These are phyloP conservation scores for Pichia sp. DNA, from an alignment of 1,139 yeast genomes.

Conservation along the genomic window DNA sequence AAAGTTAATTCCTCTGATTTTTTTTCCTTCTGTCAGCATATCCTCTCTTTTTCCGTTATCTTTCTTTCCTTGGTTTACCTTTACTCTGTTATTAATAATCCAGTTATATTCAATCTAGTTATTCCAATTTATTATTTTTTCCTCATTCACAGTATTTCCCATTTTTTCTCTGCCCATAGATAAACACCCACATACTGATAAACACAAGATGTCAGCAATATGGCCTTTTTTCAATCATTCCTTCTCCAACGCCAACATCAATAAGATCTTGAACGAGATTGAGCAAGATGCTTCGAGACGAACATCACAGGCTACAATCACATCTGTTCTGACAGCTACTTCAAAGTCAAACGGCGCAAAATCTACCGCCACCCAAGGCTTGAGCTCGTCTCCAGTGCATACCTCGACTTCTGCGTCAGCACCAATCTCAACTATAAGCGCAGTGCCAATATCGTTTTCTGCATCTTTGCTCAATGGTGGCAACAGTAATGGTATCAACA, in stretches of 20 bases:
- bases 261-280: conserved; percentile 32
- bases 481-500: neutral
- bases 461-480: neutral
- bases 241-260: conserved; percentile 33
- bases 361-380: neutral
- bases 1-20: neutral
- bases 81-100: neutral
- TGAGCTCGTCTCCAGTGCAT: neutral
- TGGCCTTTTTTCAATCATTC: conserved; percentile 36
- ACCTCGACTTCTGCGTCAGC: neutral
- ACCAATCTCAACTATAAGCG: neutral
- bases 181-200: neutral
- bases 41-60: neutral
- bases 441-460: neutral
- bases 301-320: neutral
- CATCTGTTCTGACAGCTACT: neutral
- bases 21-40: neutral
- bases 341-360: neutral
- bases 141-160: neutral
- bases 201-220: conserved; percentile 30
- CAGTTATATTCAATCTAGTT: neutral
- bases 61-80: neutral
- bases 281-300: conserved; percentile 21
- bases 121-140: neutral
- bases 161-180: neutral